Base-by-base conservation (phyloP, 148 eudicot genomes). In the Silene uniflora region DNA sequence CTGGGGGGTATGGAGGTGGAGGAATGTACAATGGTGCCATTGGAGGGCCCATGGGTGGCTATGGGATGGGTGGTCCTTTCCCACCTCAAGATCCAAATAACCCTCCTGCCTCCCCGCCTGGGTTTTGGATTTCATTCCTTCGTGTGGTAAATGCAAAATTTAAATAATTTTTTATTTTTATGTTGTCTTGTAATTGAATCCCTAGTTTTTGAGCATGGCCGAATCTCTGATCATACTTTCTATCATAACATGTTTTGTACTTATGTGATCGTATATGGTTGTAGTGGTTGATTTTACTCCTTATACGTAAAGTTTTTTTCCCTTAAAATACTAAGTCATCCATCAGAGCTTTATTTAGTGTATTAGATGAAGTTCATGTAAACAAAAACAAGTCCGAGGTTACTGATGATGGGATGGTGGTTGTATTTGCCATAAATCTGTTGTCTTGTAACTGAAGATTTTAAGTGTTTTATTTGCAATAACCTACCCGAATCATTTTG, bases 81-180 rank as follows among this genome's bases (percentile, higher is more conserved):
- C 97, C 97, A 75, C 88, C 85, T 76, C 91, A 91, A 78, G 97
- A 95, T 84, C 97, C 96, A 22, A 95, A 95, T 76, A 87, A 89
- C 83, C 97, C 96, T 64, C 98, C 98, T 39, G 62, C 98, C 69
- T 80, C 92, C 72, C 97, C 99, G 24, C 99, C 99, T 62, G 89
- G 97, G 61, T 92, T 92, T 81, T 95, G 99, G 98, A 79, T 92
- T 67, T 95, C 99, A 21, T 85, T 95, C 72, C 87, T 95, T 75
- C 93, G 90, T 61, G 98, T 92, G 91, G 99, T 95, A 87, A 88
- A 91, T 67, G 32, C 64, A 71, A 18, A 23, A 11, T 49, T 32
- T 22, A 5, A 16, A 5, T 13, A 29, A 44, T n/a, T n/a, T 67
- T 19, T 17, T 8, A 5, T 24, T 60, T n/a, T 24, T 11, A 46